These are phyloP conservation scores for Epipyxis sp. DNA, from an alignment of 108 stramenopile genomes.

Conservation along the genomic window DNA sequence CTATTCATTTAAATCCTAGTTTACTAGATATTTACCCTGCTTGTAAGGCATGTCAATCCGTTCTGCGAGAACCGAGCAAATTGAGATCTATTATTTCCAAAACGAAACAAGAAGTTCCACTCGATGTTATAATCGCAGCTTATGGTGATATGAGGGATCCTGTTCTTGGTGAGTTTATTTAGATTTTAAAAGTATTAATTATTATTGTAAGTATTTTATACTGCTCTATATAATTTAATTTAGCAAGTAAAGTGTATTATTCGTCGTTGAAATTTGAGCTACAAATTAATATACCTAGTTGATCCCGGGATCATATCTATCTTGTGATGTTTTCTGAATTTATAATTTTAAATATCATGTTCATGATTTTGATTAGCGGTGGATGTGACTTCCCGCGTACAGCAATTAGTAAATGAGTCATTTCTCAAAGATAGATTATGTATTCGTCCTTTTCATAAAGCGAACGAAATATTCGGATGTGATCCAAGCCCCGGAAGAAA, in stretches of 20 bases:
- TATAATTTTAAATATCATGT: no score
- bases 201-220: no score
- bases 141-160: neutral
- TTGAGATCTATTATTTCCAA: neutral
- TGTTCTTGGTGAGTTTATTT: no score
- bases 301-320: no score
- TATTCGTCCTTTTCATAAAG: neutral
- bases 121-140: neutral
- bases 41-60: neutral
- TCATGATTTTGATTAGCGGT: no score
- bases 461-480: neutral
- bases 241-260: no score
- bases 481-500: conserved; percentile 18
- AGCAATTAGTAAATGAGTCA: neutral
- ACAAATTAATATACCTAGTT: no score
- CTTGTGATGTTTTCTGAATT: no score
- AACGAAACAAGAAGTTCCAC: neutral
- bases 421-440: neutral
- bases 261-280: no score
- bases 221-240: no score
- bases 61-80: neutral
- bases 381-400: neutral
- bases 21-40: neutral
- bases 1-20: neutral
- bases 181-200: no score